Conservation (phyloP, 2,329 filamentous ascomycete species). For the Teratosphaeria zuluensis region DNA sequence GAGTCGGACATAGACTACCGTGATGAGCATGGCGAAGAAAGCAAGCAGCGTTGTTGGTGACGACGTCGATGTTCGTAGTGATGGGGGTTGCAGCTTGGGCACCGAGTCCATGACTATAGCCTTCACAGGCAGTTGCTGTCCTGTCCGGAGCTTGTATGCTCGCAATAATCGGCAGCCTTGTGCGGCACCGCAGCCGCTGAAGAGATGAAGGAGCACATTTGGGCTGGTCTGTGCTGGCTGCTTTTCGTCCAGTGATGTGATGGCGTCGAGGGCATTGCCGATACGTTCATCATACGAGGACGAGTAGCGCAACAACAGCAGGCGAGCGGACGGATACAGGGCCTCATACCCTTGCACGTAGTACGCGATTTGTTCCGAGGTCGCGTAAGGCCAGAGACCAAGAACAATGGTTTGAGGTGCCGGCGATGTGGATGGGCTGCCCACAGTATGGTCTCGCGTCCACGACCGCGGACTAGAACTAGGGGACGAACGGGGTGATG, state of each 20-base stretch:
- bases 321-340: constrained; percentile 16
- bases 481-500: constrained; percentile 4
- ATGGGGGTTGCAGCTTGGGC: constrained; percentile 10
- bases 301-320: constrained; percentile 15
- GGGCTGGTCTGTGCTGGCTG: constrained; percentile 1
- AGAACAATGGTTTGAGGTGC: constrained; percentile 17
- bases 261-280: constrained; percentile 6
- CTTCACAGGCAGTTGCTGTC: constrained; percentile 8
- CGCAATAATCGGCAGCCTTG: constrained; percentile 16
- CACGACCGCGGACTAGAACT: constrained; percentile 6
- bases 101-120: constrained; percentile 18
- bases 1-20: constrained; percentile 8
- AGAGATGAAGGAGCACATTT: constrained; percentile 18
- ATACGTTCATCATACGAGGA: constrained; percentile 5
- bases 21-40: constrained; percentile 8
- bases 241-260: constrained; percentile 9
- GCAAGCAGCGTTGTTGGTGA: constrained; percentile 5
- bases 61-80: not conserved
- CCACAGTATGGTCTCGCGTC: constrained; percentile 1
- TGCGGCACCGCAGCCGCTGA: constrained; percentile 15
- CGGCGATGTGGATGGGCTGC: constrained; percentile 2
- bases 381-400: constrained; percentile 19
- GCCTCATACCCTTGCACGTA: constrained; percentile 17
- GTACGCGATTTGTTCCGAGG: constrained; percentile 15
- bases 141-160: constrained; percentile 17